phyloP scores from a whole-genome alignment of 1,284 basidiomycete genomes.

The Rhodotorula sp. region DNA sequence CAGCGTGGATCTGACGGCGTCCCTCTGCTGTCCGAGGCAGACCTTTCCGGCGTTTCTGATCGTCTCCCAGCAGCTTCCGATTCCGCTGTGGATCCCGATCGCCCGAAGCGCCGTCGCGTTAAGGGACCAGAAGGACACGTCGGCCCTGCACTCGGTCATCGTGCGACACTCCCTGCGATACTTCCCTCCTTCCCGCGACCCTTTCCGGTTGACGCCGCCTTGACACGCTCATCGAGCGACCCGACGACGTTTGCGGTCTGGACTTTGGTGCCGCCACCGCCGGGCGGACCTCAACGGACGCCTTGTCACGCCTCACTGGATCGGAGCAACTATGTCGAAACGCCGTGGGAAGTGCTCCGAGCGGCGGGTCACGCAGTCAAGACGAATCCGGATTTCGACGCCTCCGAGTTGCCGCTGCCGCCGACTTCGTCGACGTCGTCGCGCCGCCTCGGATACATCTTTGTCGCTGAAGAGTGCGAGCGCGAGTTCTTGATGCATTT shows the following conservation, averaged over 20 bases:
- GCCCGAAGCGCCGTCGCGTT: too few species aligned
- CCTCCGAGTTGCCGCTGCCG: neutral
- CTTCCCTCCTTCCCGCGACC: neutral
- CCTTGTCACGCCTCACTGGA: constrained; percentile 15
- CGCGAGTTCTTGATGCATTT: neutral
- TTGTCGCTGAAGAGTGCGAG: constrained; percentile 1
- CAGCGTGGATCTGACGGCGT: neutral
- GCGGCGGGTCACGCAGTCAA: constrained; percentile 9
- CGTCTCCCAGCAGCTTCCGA: too few species aligned
- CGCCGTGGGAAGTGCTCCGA: constrained; percentile 20
- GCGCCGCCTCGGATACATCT: constrained; percentile 21
- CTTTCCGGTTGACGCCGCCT: neutral
- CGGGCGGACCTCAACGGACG: neutral
- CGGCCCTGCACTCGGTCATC: too few species aligned
- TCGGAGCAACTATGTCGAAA: constrained; percentile 9
- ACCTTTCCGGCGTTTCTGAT: too few species aligned
- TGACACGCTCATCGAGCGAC: neutral
- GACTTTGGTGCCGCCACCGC: constrained; percentile 21
- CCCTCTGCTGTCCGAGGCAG: neutral
- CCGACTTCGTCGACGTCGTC: neutral
- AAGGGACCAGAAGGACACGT: too few species aligned
- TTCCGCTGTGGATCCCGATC: too few species aligned
- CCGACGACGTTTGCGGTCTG: constrained; percentile 8
- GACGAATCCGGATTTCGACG: neutral
- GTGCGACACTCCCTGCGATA: too few species aligned